Conservation (phyloP, 2,329 filamentous ascomycete genomes). For the Aureobasidium zeae region DNA sequence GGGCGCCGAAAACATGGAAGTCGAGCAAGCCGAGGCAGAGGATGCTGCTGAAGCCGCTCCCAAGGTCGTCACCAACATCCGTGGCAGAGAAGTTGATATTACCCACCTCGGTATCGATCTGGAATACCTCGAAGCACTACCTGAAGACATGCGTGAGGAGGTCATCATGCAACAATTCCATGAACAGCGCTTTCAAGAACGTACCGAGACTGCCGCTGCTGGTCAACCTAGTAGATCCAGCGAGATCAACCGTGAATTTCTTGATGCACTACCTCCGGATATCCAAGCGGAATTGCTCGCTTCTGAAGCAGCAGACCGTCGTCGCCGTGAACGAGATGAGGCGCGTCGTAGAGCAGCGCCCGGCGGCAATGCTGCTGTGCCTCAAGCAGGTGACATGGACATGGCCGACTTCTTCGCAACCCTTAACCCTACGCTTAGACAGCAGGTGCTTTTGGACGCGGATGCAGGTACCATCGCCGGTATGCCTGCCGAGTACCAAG, state of each 20-base stretch:
- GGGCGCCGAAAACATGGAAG: conserved; percentile 54
- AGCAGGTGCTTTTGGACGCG: conserved; percentile 83
- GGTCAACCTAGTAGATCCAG: conserved; percentile 54
- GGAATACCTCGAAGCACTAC: conserved; percentile 92
- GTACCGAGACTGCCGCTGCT: conserved; percentile 47
- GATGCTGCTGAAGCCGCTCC: conserved; percentile 32
- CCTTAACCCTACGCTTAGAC: conserved; percentile 71
- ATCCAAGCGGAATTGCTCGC: conserved; percentile 84
- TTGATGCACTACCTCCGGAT: conserved; percentile 84
- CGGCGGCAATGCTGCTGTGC: conserved; percentile 37
- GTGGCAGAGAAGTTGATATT: conserved; percentile 82
- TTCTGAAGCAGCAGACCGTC: conserved; percentile 80
- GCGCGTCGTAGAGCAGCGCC: conserved; percentile 57
- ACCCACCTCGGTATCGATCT: conserved; percentile 90
- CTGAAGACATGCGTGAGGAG: conserved; percentile 91
- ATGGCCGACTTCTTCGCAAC: conserved; percentile 86
- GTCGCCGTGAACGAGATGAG: conserved; percentile 77
- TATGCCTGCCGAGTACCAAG: conserved; percentile 74
- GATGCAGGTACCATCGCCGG: conserved; percentile 78
- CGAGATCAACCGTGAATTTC: conserved; percentile 85
- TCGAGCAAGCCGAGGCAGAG: conserved; percentile 36
- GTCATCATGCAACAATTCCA: conserved; percentile 87
- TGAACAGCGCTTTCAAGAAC: conserved; percentile 66
- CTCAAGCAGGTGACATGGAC: conserved; percentile 72
- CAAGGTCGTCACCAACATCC: conserved; percentile 72